Evolutionary conservation across 2,329 filamentous ascomycete species (phyloP).

Genomic region (Sarocladium strictum): DNA sequence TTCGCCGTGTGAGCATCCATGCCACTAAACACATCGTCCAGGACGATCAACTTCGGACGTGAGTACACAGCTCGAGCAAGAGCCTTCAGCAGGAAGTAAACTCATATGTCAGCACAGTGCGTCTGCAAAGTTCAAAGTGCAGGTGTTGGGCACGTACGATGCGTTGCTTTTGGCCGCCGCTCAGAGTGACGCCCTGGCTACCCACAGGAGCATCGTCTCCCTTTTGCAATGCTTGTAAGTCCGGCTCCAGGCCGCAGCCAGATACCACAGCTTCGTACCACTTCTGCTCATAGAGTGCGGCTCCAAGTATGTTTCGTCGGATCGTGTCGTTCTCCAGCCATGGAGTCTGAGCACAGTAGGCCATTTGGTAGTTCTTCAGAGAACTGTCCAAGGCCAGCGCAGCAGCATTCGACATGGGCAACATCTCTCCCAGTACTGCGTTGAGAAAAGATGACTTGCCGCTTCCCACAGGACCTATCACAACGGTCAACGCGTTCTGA

Average conservation of each 20-base stretch:
- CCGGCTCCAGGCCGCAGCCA: constrained; percentile 28
- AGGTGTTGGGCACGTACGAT: constrained; percentile 23
- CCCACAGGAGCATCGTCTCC: constrained; percentile 32
- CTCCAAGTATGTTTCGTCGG: constrained; percentile 20
- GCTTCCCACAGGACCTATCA: constrained; percentile 13
- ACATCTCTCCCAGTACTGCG: constrained; percentile 17
- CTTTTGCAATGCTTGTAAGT: constrained; percentile 24
- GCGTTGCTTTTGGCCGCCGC: constrained; percentile 38
- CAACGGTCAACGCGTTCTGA: not conserved
- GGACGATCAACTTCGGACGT: constrained; percentile 26
- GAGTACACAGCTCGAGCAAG: constrained; percentile 42
- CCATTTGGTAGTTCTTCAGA: constrained; percentile 11
- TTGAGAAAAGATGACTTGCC: constrained; percentile 17
- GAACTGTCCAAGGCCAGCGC: no score
- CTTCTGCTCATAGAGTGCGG: constrained; percentile 18
- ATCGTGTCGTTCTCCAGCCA: constrained; percentile 19
- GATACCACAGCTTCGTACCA: constrained; percentile 24
- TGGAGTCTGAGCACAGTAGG: constrained; percentile 9
- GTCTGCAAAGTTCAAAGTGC: not conserved
- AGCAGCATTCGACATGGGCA: no score
- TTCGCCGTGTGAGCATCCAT: constrained; percentile 35
- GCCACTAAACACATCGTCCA: constrained; percentile 42
- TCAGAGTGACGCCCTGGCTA: constrained; percentile 34
- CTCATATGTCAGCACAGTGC: no score
- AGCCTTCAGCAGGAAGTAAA: constrained; percentile 22